Base-by-base conservation (phyloP, 2,329 filamentous ascomycete genomes). In the Beauveria caledonica region DNA sequence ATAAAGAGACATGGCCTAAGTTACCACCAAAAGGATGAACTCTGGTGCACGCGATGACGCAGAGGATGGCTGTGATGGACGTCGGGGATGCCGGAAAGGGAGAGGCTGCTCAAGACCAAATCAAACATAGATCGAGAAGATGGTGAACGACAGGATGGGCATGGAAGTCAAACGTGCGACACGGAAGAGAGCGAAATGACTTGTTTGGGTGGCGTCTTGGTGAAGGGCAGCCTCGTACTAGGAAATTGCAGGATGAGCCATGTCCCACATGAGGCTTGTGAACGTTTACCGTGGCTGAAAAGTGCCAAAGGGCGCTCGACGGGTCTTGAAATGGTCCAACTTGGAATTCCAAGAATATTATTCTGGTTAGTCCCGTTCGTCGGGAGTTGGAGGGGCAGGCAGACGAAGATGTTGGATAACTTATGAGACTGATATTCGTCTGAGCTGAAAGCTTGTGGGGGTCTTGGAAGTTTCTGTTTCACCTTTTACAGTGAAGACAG, bases 181-280 rank as follows among this genome's bases (percentile, higher is more conserved):
- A 40, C 13, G 27, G 21, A 36, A 39, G 39, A 21, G 49, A 21
- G 29, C 33, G 33, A 13, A 36, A 13, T 36, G 33, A 36, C 33
- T 36, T 36, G 11, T 13, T 13, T 36, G 33, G 13, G 11, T 36
- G 33, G 33, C 33, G 33, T 36, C 11, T 36, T 36, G 33, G 13
- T 36, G 33, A 11, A 36, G 29, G 29, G 29, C 29, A 59, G 25
- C 19, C 48, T 59, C 19, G 57, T 59, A 44, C 46, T 21, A 36
- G 48, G 57, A 59, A 27, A 59, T 52, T 59, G 49, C 57, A 59
- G 57, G 57, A 53, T 19, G 49, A 59, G 57, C 56, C 56, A 52
- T 39, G 56, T 58, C 56, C 56, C 56, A 58, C 56, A 50, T 58
- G 45, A 50, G 54, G 44, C 54, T 48, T 50, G 21, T 15, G 42